Evolutionary conservation across 352 stramenopile genomes (phyloP), one percentile per base, ranked within the genome.

Genomic region (Phytophthora agathidicida): DNA sequence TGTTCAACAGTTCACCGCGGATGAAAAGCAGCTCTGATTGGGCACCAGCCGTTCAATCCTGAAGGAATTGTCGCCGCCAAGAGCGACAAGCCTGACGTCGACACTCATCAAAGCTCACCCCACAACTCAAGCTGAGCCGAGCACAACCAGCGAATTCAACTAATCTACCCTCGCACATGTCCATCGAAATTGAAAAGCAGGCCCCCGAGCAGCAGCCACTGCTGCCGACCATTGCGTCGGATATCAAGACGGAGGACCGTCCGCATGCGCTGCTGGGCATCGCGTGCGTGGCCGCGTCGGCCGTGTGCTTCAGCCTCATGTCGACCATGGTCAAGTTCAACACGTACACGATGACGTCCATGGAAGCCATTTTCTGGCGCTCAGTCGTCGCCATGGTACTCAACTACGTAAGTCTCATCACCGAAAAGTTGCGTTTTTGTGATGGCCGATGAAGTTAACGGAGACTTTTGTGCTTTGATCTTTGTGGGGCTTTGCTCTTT

Each of bases 291-390:
- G 84, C 84, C 10, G 51, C 77, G 24, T 94, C 84, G 28, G 82
- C 84, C 22, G 73, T 94, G 35, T 91, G 80, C 65, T 94, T 94
- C 59, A 90, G 78, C 48, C 65, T 91, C 71, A 91, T 92, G 81
- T 91, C 85, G 13, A 91, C 78, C 13, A 68, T 91, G 41, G 43
- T 91, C 71, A 94, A 94, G 77, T 89, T 80, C 51, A 79, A 79
- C 32, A 89, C 80, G 33, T 87, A 73, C 68, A 76, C 59, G 30
- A 89, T 92, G 79, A 83, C 80, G n/a, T 86, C 85, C 7, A 82
- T 92, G 44, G 85, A 92, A 44, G 79, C 75, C 39, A 77, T 94
- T 53, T 90, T 94, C 63, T 94, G 82, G 84, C 80, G 82, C 30
- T 90, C 80, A 3, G 41, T 76, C 28, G 71, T 86, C 13, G 74